Evolutionary conservation across 1,284 basidiomycete species (phyloP).

Genomic region (Moesziomyces antarcticus): DNA sequence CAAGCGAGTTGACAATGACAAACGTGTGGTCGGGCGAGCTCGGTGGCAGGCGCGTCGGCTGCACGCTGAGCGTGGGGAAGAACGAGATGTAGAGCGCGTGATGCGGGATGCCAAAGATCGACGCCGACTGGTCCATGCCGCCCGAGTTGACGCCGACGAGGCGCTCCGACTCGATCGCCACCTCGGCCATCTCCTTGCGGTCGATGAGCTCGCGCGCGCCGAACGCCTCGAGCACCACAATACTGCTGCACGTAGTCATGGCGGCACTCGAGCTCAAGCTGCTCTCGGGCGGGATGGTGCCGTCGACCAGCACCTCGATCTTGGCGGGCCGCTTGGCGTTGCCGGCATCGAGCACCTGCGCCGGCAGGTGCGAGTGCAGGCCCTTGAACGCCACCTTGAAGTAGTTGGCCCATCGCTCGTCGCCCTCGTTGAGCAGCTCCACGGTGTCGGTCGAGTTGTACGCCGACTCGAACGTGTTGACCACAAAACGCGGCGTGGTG

Average conservation of each 20-base stretch:
- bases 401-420: conserved; percentile 65
- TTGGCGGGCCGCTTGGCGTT: conserved; percentile 33
- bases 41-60: conserved; percentile 47
- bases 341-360: conserved; percentile 9
- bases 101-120: conserved; percentile 60
- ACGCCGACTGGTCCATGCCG: conserved; percentile 66
- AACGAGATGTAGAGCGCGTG: conserved; percentile 64
- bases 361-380: conserved; percentile 59
- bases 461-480: conserved; percentile 43
- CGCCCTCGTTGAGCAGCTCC: conserved; percentile 51
- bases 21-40: conserved; percentile 47
- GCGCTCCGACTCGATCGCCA: conserved; percentile 62
- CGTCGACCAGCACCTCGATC: conserved; percentile 62
- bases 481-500: conserved; percentile 49
- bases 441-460: conserved; percentile 39
- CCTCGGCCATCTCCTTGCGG: conserved; percentile 61
- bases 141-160: conserved; percentile 66
- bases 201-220: conserved; percentile 50
- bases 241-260: conserved; percentile 63
- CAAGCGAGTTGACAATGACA: conserved; percentile 64
- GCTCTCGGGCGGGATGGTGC: conserved; percentile 63
- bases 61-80: conserved; percentile 46
- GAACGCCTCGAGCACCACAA: conserved; percentile 64
- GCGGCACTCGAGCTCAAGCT: conserved; percentile 61
- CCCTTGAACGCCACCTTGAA: conserved; percentile 66